Conservation (phyloP, 2,329 filamentous ascomycete genomes). For the Hypoxylon sp. region DNA sequence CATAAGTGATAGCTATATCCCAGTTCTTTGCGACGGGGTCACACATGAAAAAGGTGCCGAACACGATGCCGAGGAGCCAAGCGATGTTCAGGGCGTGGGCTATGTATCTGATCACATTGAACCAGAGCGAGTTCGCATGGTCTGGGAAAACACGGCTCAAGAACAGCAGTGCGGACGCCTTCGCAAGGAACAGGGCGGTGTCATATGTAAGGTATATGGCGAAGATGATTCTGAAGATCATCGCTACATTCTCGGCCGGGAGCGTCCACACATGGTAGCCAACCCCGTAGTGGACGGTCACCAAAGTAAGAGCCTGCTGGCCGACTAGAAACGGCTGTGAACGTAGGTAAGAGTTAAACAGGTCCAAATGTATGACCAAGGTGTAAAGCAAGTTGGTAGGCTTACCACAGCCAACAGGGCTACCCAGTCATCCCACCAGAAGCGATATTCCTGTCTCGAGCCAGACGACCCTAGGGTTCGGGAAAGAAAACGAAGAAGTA, state of each 20-base stretch:
- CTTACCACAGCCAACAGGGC: slow-evolving; percentile 16
- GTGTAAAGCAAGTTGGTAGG: not conserved
- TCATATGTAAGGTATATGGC: slow-evolving; percentile 6
- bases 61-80: slow-evolving; percentile 29
- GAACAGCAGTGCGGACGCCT: slow-evolving; percentile 16
- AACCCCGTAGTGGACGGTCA: too few species aligned
- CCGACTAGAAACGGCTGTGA: too few species aligned
- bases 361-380: too few species aligned
- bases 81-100: slow-evolving; percentile 14
- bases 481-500: too few species aligned
- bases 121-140: not conserved
- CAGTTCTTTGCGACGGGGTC: slow-evolving; percentile 16
- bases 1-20: slow-evolving; percentile 2
- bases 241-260: too few species aligned
- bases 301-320: too few species aligned
- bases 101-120: slow-evolving; percentile 7
- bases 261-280: too few species aligned
- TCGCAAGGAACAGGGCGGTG: not conserved
- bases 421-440: slow-evolving; percentile 29
- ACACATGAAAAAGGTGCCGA: slow-evolving; percentile 31
- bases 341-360: too few species aligned
- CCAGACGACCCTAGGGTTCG: too few species aligned
- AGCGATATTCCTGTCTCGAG: not conserved
- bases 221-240: too few species aligned
- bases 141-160: slow-evolving; percentile 12